Evolutionary conservation across 352 stramenopile species (phyloP).

Genomic region (Phytophthora vignae): DNA sequence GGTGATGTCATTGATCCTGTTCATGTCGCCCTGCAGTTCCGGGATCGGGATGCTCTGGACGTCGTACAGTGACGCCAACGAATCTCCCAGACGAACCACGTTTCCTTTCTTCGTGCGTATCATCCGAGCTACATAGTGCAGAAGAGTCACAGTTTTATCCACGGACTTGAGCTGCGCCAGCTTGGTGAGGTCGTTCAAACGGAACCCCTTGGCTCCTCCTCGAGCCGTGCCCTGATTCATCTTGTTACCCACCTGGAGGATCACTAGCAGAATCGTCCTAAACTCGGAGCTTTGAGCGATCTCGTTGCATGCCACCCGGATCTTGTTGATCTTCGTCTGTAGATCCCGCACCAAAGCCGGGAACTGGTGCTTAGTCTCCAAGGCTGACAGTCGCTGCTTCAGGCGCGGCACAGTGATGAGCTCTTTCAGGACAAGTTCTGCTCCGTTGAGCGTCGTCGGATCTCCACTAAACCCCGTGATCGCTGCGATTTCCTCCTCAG

Average conservation of each 20-base stretch:
- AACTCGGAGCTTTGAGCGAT: constrained; percentile 74
- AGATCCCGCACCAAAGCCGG: constrained; percentile 67
- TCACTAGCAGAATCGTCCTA: constrained; percentile 67
- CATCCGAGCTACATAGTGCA: constrained; percentile 82
- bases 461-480: constrained; percentile 75
- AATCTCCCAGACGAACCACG: constrained; percentile 64
- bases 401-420: constrained; percentile 78
- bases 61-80: constrained; percentile 72
- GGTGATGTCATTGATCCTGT: constrained; percentile 62
- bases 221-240: constrained; percentile 84
- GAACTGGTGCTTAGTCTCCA: constrained; percentile 78
- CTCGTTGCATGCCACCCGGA: constrained; percentile 64
- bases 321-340: constrained; percentile 70
- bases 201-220: constrained; percentile 78
- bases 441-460: constrained; percentile 71
- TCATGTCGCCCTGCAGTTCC: constrained; percentile 78
- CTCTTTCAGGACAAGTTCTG: constrained; percentile 82
- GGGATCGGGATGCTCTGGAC: constrained; percentile 83
- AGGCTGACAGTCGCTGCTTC: constrained; percentile 63
- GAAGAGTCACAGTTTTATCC: constrained; percentile 67
- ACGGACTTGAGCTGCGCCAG: constrained; percentile 73
- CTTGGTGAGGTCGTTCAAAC: constrained; percentile 70
- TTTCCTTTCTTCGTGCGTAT: constrained; percentile 76
- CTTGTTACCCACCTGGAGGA: constrained; percentile 88
- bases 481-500: constrained; percentile 83